A percentile compares a stretch with the other conserved stretches of the same genome.
Conservation (phyloP, 495 filamentous ascomycete genomes). For the Aspergillus coremiiformis region DNA sequence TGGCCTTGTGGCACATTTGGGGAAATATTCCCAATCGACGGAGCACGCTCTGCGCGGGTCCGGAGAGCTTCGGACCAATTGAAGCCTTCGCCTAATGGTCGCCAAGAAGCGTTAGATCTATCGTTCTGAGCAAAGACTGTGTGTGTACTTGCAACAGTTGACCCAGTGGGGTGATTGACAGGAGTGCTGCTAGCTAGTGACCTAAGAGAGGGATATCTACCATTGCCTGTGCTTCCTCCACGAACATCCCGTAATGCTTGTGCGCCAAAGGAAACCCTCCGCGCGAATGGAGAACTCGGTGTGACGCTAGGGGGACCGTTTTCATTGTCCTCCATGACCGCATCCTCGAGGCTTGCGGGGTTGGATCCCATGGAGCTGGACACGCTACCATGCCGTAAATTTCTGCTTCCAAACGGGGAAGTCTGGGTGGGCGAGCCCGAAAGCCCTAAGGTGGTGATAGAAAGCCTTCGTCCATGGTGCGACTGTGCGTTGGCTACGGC, state of each 20-base stretch:
- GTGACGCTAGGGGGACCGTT: constrained; percentile 40
- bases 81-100: constrained; percentile 77
- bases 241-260: constrained; percentile 70
- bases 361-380: constrained; percentile 63
- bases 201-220: constrained; percentile 36
- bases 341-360: constrained; percentile 78
- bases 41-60: constrained; percentile 75
- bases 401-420: constrained; percentile 43
- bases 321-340: constrained; percentile 73
- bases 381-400: constrained; percentile 62
- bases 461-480: constrained; percentile 75
- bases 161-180: constrained; percentile 16
- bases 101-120: constrained; percentile 40
- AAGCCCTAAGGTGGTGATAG: constrained; percentile 77
- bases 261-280: constrained; percentile 87
- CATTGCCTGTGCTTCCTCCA: constrained; percentile 40
- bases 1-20: constrained; percentile 30
- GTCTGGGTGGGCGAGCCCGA: constrained; percentile 66
- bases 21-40: constrained; percentile 44
- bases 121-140: constrained; percentile 32
- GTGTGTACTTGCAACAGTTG: constrained; percentile 36
- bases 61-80: constrained; percentile 94
- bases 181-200: constrained; percentile 18
- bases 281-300: constrained; percentile 67
- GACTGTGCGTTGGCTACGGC: constrained; percentile 53